phyloP scores from a whole-genome alignment of 768 basidiomycete genomes.

The Tulasnella sp. region DNA sequence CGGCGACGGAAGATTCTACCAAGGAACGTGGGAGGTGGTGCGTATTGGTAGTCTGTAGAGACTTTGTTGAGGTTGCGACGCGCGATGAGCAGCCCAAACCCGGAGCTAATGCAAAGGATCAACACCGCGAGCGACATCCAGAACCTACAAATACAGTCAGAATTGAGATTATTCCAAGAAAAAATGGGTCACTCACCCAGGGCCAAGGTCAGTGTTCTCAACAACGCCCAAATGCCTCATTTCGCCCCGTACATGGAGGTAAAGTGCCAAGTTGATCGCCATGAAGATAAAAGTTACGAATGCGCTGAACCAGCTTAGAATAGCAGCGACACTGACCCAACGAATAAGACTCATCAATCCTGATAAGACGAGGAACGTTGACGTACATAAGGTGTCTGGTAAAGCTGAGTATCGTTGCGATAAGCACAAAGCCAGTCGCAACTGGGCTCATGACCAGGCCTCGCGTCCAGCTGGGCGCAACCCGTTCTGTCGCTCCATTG shows the following conservation, averaged over 20 bases:
- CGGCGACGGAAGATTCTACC: too few species aligned
- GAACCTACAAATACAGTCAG: slow-evolving; percentile 39
- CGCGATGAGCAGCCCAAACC: slow-evolving; percentile 59
- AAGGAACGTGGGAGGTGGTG: too few species aligned
- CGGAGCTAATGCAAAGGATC: slow-evolving; percentile 50
- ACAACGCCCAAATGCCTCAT: slow-evolving; percentile 38
- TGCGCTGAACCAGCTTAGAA: slow-evolving; percentile 55
- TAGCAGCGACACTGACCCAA: slow-evolving; percentile 28
- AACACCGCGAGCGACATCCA: slow-evolving; percentile 63
- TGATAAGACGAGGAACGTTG: slow-evolving; percentile 19
- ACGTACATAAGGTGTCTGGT: slow-evolving; percentile 42
- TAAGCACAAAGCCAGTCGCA: slow-evolving; percentile 44
- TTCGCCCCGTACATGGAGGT: slow-evolving; percentile 45
- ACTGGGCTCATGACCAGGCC: slow-evolving; percentile 11
- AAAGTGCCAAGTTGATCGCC: slow-evolving; percentile 64
- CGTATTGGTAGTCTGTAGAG: too few species aligned
- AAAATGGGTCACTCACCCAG: slow-evolving; percentile 40
- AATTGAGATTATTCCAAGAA: too few species aligned
- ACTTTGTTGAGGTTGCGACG: too few species aligned
- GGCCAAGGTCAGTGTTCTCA: slow-evolving; percentile 43
- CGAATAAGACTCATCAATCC: not conserved
- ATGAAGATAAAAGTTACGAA: slow-evolving; percentile 58
- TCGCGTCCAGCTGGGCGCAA: slow-evolving; percentile 14
- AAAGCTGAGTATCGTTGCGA: slow-evolving; percentile 52
- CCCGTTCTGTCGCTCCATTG: too few species aligned